A percentile compares a stretch with the other conserved stretches of the same genome.
Evolutionary conservation across 768 basidiomycete species (phyloP).

Genomic region (Coprinopsis cinerea): DNA sequence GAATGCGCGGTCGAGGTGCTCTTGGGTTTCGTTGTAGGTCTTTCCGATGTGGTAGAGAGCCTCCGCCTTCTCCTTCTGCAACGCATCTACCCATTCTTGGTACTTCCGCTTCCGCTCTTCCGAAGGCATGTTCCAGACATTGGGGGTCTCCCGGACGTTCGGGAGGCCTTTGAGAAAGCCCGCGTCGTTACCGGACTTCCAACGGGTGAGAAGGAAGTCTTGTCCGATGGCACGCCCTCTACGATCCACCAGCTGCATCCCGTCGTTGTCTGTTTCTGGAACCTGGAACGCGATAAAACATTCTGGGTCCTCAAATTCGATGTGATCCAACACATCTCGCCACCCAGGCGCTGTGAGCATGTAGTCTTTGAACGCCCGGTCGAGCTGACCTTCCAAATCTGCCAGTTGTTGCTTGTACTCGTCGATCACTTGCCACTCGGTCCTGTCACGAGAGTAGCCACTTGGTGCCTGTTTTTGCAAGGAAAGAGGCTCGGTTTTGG

Average conservation of each 20-base stretch:
- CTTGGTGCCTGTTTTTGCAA: constrained; percentile 33
- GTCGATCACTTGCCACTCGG: constrained; percentile 40
- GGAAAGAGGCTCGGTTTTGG: constrained; percentile 38
- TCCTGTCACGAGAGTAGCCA: constrained; percentile 18
- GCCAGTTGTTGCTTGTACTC: constrained; percentile 23
- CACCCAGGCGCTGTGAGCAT: constrained; percentile 14
- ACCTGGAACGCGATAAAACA: constrained; percentile 43
- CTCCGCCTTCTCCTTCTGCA: constrained; percentile 29
- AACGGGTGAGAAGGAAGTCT: constrained; percentile 41
- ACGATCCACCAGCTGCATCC: constrained; percentile 39
- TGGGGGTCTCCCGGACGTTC: constrained; percentile 18
- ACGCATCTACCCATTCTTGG: constrained; percentile 28
- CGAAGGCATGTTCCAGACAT: constrained; percentile 33
- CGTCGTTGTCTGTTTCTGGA: constrained; percentile 34
- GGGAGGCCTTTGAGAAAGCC: constrained; percentile 31
- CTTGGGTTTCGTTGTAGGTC: constrained; percentile 36
- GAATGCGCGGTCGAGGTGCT: constrained; percentile 30
- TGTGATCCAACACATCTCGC: constrained; percentile 33
- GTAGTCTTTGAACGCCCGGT: constrained; percentile 23
- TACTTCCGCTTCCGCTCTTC: constrained; percentile 21
- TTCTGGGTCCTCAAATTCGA: constrained; percentile 46
- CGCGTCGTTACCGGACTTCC: constrained; percentile 39
- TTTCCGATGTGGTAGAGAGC: constrained; percentile 27
- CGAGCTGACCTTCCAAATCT: not conserved
- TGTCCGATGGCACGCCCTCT: constrained; percentile 27